Evolutionary conservation across 176 grass and related monocot species (phyloP), one percentile per base, ranked within the genome.

Genomic region (Aegilops longissima): DNA sequence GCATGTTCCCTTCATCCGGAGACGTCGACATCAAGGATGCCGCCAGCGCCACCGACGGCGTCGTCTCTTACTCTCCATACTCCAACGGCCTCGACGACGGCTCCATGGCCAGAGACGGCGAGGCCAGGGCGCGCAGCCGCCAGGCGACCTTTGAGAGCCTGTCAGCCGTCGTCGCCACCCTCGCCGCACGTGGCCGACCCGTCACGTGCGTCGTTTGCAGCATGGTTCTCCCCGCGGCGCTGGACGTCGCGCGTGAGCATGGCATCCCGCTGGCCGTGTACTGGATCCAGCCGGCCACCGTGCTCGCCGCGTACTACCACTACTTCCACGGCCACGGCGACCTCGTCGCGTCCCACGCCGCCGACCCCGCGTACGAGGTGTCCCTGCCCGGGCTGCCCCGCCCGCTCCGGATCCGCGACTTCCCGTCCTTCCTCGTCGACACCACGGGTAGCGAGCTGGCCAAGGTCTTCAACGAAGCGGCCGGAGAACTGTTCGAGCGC

Each of bases 161-260:
- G 70, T 38, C 66, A 68, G 23, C 17, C 16, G 16, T n/a, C 17
- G 44, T 8, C 2, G 61, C 14, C 56, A 51, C 78, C 67, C 70
- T 94, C 45, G 79, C 83, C 17, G 62, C 42, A 25, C 80, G 79
- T 10, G 90, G 88, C 2, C 51, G n/a, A 0, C 90, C 94, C 16
- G 94, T 94, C 25, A 92, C 94, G 10, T 88, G 80, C 58, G 13
- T 97, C 24, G 65, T 90, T 4, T 94, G 92, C 76, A 88, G 82
- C 31, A 11, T 86, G 24, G 23, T 92, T 3, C 44, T 92, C n/a
- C 4, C 45, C 1, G 92, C 90, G 86, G 90, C 75, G 4, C 45
- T 47, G 47, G 92, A 80, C 40, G 42, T 94, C 12, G 86, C 85
- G 16, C 67, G 88, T 14, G 44, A 49, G 27, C 63, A 14, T 16